A percentile compares a stretch with the other conserved stretches of the same genome.
phyloP scores from a whole-genome alignment of 176 grass and related monocot genomes.

The Lolium multiflorum region DNA sequence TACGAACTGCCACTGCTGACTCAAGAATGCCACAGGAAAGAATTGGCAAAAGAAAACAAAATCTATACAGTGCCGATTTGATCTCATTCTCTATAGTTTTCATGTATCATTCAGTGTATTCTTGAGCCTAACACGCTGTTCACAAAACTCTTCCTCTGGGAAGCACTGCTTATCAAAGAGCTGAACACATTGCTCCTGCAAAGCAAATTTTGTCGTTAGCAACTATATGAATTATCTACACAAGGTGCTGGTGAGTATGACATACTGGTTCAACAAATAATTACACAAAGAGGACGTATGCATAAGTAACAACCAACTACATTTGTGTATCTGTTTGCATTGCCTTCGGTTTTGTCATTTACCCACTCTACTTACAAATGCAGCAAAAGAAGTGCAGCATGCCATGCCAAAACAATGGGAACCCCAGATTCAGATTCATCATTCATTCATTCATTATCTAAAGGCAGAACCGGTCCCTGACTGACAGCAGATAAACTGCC shows the following conservation, averaged over 20 bases:
- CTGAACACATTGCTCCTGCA: constrained; percentile 77
- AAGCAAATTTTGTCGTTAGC: constrained; percentile 33
- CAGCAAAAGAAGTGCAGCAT: background rate
- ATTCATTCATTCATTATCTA: constrained; percentile 11
- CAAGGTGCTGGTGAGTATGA: background rate
- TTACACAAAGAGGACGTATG: background rate
- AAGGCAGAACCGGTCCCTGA: background rate
- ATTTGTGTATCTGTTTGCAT: background rate
- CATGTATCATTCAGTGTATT: constrained; percentile 31
- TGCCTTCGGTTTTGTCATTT: constrained; percentile 17
- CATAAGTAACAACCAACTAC: background rate
- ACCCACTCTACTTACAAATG: constrained; percentile 31
- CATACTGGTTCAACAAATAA: background rate
- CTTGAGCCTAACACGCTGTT: constrained; percentile 29
- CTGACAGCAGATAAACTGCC: constrained; percentile 8
- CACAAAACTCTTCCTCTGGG: constrained; percentile 35
- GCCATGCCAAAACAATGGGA: background rate
- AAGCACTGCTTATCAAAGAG: constrained; percentile 50
- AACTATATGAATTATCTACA: background rate
- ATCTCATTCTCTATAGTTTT: constrained; percentile 29
- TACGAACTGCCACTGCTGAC: constrained; percentile 18
- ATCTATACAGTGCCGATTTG: constrained; percentile 3
- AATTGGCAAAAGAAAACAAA: constrained; percentile 47
- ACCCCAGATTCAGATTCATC: no score
- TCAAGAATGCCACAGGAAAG: constrained; percentile 29